Evolutionary conservation across 768 basidiomycete species (phyloP).

Genomic region (Rhizopogon vesiculosus): DNA sequence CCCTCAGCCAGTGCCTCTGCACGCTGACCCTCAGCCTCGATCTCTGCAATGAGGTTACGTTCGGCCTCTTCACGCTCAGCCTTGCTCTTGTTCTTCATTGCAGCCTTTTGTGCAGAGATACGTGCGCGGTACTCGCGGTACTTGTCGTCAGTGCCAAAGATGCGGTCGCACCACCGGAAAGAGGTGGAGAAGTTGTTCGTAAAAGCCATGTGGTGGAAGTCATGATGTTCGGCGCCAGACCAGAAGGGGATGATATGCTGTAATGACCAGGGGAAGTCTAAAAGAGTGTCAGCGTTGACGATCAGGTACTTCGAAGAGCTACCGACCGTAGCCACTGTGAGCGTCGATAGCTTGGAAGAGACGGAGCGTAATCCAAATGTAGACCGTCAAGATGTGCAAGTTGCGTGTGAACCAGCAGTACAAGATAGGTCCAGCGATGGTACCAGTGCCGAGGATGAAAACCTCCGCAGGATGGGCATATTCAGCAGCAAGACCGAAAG

Average conservation of each 20-base stretch:
- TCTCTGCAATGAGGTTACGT: conserved; percentile 58
- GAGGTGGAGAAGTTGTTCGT: conserved; percentile 91
- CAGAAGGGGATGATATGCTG: conserved; percentile 92
- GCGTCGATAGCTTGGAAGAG: conserved; percentile 98
- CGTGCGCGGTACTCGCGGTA: conserved; percentile 77
- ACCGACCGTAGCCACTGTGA: conserved; percentile 90
- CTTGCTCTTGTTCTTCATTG: conserved; percentile 47
- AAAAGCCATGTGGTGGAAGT: conserved; percentile 98
- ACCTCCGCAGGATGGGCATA: conserved; percentile 98
- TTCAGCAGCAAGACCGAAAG: conserved; percentile 96
- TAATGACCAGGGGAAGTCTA: conserved; percentile 97
- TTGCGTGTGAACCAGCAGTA: conserved; percentile 70
- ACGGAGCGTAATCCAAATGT: conserved; percentile 88
- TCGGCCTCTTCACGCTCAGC: conserved; percentile 54
- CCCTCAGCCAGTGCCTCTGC: conserved; percentile 57
- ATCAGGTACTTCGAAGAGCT: not conserved
- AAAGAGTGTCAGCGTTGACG: not conserved
- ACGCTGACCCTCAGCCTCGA: conserved; percentile 66
- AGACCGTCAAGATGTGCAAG: conserved; percentile 90
- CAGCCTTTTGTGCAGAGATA: conserved; percentile 55
- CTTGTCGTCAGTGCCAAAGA: conserved; percentile 88
- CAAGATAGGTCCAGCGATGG: conserved; percentile 82
- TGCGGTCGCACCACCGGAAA: conserved; percentile 89
- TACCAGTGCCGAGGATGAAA: conserved; percentile 90
- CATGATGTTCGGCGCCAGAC: conserved; percentile 96